Evolutionary conservation across 305 asterid species (phyloP), one percentile per base, ranked within the genome.

Genomic region (Plantago lanceolata): DNA sequence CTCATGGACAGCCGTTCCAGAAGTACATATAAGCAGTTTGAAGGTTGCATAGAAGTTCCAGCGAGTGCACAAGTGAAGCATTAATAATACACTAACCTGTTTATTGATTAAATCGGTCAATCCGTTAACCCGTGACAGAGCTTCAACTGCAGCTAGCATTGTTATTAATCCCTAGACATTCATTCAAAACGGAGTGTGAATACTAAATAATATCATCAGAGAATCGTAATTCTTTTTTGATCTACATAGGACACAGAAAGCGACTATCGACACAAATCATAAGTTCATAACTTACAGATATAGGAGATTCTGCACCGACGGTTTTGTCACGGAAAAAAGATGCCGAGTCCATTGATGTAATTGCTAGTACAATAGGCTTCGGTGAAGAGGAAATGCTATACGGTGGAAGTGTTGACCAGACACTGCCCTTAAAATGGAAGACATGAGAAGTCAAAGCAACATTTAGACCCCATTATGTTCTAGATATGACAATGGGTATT

Each of bases 361-460:
- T 71, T n/a, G 83, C 64, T 74, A 93, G 70, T 69, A 93, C 57
- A 58, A 79, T 24, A 44, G 95, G 99, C 74, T 90, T 93, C 20
- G 63, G 55, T 57, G 84, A 64, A 17, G 87, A 72, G 49, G 89
- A 79, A 47, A 69, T 53, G 29, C 73, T 80, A 61, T 85, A 75
- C 50, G 95, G 96, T 54, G 95, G 98, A 81, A 93, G 90, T 48
- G 97, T 85, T 71, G 99, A 87, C 97, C 91, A 93, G 83, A 87
- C 99, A 87, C 99, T 93, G 97, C 89, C 90, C 86, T 92, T 85
- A 85, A 85, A 76, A 89, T 78, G 64, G 70, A 75, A 68, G 81
- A 76, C 52, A 74, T 57, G 9, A 64, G 73, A 78, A 71, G 71
- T 19, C 72, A 84, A 71, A 71, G 70, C 76, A 72, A 74, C 63